phyloP scores from a whole-genome alignment of 805 yeast species.

The Candida khao-thaluensis region DNA sequence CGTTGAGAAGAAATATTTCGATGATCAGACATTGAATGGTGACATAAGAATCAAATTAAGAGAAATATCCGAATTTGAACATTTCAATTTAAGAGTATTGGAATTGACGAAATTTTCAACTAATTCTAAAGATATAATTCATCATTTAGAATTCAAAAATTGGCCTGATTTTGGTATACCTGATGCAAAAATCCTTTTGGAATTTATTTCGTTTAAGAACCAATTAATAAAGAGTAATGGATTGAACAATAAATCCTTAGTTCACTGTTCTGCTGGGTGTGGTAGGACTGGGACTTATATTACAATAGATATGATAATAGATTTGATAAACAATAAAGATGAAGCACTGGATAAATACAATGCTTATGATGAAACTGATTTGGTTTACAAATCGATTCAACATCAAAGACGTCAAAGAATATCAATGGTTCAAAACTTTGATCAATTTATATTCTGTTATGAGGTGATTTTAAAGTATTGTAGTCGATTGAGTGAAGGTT shows the following conservation, averaged over 20 bases:
- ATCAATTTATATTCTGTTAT: conserved; percentile 73
- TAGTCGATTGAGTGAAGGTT: too few relatives aligned
- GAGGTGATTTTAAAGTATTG: conserved; percentile 48
- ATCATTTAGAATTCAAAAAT: conserved; percentile 40
- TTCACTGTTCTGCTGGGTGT: conserved; percentile 62
- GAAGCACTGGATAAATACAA: conserved; percentile 8
- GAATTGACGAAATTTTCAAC: conserved; percentile 11
- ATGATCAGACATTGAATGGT: conserved; percentile 19
- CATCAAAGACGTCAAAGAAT: conserved; percentile 70
- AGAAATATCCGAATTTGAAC: conserved; percentile 11
- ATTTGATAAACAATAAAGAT: conserved; percentile 18
- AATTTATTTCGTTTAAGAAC: conserved; percentile 34
- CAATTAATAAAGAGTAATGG: conserved; percentile 17
- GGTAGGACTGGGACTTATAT: conserved; percentile 58
- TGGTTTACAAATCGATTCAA: conserved; percentile 62
- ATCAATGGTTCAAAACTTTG: conserved; percentile 80
- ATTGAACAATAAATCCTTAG: conserved; percentile 25
- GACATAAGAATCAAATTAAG: conserved; percentile 14
- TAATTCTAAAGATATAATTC: conserved; percentile 19
- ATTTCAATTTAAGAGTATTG: conserved; percentile 19
- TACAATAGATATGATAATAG: conserved; percentile 41
- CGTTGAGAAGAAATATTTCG: conserved; percentile 19
- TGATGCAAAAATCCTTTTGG: conserved; percentile 26
- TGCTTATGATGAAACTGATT: conserved; percentile 42
- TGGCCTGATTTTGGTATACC: conserved; percentile 53